These are phyloP conservation scores for Tylopilus felleus DNA, from an alignment of 768 basidiomycete species.

Conservation along the genomic window DNA sequence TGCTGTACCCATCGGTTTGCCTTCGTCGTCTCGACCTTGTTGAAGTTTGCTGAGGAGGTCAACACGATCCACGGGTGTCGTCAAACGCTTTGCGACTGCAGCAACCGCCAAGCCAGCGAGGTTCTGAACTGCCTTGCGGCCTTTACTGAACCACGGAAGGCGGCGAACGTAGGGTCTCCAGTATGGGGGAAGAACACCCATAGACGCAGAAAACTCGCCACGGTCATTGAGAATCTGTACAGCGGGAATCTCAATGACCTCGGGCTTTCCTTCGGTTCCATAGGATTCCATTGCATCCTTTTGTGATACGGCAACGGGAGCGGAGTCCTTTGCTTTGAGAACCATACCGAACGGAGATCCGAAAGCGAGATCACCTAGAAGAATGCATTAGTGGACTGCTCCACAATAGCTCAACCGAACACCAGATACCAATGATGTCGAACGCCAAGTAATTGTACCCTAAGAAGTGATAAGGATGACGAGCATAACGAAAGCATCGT, in stretches of 20 bases:
- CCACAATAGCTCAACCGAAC: neutral
- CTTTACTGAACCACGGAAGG: constrained; percentile 75
- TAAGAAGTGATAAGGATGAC: constrained; percentile 16
- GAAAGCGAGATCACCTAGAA: constrained; percentile 67
- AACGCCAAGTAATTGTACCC: constrained; percentile 66
- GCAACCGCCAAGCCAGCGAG: constrained; percentile 79
- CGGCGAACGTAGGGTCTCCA: constrained; percentile 63
- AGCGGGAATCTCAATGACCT: constrained; percentile 67
- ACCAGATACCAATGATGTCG: constrained; percentile 62
- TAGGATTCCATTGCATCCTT: constrained; percentile 53
- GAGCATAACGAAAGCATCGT: neutral
- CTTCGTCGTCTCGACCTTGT: constrained; percentile 69
- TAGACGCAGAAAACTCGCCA: constrained; percentile 81
- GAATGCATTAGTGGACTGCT: neutral
- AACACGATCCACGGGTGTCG: constrained; percentile 63
- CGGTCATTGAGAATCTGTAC: constrained; percentile 84
- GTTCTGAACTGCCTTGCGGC: constrained; percentile 61
- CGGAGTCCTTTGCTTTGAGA: constrained; percentile 65
- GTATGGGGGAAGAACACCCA: constrained; percentile 72
- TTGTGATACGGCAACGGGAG: constrained; percentile 60
- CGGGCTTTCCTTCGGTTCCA: constrained; percentile 42
- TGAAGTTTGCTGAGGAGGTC: constrained; percentile 84
- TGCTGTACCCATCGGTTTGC: constrained; percentile 73
- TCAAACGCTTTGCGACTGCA: constrained; percentile 74
- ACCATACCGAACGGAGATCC: constrained; percentile 91